phyloP scores from a whole-genome alignment of 306 rosid genomes.

The Dryas alaskensis region DNA sequence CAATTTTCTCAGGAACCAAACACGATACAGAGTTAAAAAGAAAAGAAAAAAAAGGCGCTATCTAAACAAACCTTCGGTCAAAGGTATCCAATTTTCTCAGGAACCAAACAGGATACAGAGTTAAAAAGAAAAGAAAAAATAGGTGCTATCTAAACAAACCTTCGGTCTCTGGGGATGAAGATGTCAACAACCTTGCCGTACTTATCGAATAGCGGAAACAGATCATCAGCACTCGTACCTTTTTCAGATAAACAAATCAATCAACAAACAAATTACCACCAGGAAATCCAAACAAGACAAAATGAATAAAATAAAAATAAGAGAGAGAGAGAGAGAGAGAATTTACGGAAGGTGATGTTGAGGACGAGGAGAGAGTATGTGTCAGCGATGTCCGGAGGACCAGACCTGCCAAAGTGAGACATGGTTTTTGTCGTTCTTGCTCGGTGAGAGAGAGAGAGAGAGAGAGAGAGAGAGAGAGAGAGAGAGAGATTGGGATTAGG shows the following conservation, averaged over 20 bases:
- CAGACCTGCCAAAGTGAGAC: conserved; percentile 90
- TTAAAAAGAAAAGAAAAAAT: neutral
- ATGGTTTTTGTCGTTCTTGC: conserved; percentile 23
- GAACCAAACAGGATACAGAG: neutral
- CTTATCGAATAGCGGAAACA: conserved; percentile 82
- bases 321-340: conserved; percentile 7
- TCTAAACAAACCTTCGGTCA: conserved; percentile 48
- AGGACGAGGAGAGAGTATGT: conserved; percentile 95
- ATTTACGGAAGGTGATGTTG: conserved; percentile 80
- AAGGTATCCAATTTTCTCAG: neutral
- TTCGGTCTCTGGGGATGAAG: conserved; percentile 88
- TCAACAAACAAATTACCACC: neutral
- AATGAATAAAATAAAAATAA: neutral
- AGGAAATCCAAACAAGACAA: neutral
- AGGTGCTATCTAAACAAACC: conserved; percentile 32
- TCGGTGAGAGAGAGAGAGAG: neutral
- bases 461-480: neutral
- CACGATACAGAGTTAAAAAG: neutral
- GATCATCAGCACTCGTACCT: conserved; percentile 88
- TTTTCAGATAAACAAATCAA: neutral
- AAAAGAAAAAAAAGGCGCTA: neutral
- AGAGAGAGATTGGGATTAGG: neutral
- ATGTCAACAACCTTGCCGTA: conserved; percentile 89
- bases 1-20: conserved; percentile 4
- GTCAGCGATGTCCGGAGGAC: conserved; percentile 87